Evolutionary conservation across 169 alveolate genomes (phyloP).

Genomic region (Ichthyophthirius multifiliis): DNA sequence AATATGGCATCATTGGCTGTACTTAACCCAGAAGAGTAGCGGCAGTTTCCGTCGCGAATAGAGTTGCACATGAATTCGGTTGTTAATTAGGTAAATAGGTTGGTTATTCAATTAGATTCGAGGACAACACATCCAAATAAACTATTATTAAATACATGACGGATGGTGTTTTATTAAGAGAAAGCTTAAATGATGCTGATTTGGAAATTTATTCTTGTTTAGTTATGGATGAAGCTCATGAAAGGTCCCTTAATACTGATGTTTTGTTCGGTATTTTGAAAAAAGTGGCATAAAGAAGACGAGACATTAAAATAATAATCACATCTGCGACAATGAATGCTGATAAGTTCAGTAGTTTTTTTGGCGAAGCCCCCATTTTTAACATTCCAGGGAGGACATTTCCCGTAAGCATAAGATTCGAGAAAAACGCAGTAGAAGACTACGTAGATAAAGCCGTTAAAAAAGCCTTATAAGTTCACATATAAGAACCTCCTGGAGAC

Average conservation of each 20-base stretch:
- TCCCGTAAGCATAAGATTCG: conserved; percentile 95
- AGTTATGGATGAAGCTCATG: conserved; percentile 99
- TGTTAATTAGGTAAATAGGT: conserved; percentile 94
- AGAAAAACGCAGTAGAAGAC: conserved; percentile 94
- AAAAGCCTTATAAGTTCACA: conserved; percentile 97
- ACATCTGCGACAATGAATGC: conserved; percentile 99
- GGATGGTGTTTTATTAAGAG: conserved; percentile 99
- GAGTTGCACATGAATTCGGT: conserved; percentile 99
- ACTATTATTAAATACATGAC: conserved; percentile 99
- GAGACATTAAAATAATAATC: conserved; percentile 96
- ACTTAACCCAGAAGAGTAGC: conserved; percentile 99
- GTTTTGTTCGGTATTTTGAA: conserved; percentile 98
- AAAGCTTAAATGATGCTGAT: conserved; percentile 97
- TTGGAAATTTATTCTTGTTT: conserved; percentile 96
- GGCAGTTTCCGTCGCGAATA: conserved; percentile 99
- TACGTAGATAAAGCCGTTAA: conserved; percentile 99
- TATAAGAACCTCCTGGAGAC: conserved; percentile 90
- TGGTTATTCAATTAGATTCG: conserved; percentile 99
- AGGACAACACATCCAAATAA: conserved; percentile 94
- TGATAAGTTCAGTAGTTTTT: conserved; percentile 95
- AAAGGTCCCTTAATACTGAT: conserved; percentile 99
- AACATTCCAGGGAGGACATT: conserved; percentile 99
- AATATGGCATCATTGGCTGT: conserved; percentile 97
- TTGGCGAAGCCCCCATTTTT: conserved; percentile 98
- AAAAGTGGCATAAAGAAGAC: conserved; percentile 92